Percentiles rank a stretch among this genome's conserved stretches.
Conservation (phyloP, 352 stramenopile species). For the Phytophthora syringae region DNA sequence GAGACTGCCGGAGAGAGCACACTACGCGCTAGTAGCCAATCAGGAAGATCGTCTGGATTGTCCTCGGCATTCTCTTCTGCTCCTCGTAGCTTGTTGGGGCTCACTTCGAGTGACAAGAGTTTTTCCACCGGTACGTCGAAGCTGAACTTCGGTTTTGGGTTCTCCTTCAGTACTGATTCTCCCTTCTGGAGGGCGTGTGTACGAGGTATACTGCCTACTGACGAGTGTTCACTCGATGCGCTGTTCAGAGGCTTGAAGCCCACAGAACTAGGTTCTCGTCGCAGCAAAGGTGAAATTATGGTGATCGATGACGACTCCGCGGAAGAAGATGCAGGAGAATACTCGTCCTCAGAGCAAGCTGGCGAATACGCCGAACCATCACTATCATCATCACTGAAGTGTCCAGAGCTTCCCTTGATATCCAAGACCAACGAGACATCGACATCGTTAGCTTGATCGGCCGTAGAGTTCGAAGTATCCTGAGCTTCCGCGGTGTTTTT, state of each 20-base stretch:
- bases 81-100: background rate
- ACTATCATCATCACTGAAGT: constrained; percentile 37
- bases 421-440: constrained; percentile 26
- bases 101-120: constrained; percentile 1
- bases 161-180: background rate
- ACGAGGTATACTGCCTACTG: constrained; percentile 16
- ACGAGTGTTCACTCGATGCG: constrained; percentile 14
- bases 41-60: constrained; percentile 33
- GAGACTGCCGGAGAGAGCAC: constrained; percentile 24
- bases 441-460: constrained; percentile 6
- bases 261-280: constrained; percentile 3
- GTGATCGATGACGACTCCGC: constrained; percentile 22
- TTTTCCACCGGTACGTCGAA: background rate
- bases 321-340: constrained; percentile 27
- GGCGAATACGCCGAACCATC: constrained; percentile 32
- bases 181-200: constrained; percentile 11
- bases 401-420: constrained; percentile 10
- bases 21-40: constrained; percentile 26
- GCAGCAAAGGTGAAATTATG: constrained; percentile 31
- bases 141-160: constrained; percentile 4
- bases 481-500: background rate
- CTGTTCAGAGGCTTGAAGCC: constrained; percentile 24
- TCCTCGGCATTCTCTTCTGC: constrained; percentile 4
- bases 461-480: background rate
- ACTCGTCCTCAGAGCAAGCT: constrained; percentile 23